A percentile compares a stretch with the other conserved stretches of the same genome.
phyloP scores from a whole-genome alignment of 768 basidiomycete species.

The Pleurotus djamor region DNA sequence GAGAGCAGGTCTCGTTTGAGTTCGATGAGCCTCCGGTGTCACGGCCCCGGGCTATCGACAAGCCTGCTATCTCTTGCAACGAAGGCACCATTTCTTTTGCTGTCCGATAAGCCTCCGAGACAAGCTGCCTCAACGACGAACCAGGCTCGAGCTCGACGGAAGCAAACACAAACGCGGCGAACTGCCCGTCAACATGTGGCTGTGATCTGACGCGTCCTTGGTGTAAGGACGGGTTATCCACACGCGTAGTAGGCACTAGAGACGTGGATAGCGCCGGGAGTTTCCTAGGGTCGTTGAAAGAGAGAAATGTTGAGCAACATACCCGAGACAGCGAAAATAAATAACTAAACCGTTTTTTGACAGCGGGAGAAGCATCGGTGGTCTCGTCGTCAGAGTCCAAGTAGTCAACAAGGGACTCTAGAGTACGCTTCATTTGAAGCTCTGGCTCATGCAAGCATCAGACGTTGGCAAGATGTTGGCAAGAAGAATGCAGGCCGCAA shows the following conservation, averaged over 20 bases:
- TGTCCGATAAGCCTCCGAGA: conserved; percentile 40
- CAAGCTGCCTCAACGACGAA: conserved; percentile 41
- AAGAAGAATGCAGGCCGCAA: too few species aligned
- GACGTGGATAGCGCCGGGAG: conserved; percentile 57
- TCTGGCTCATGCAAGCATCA: too few species aligned
- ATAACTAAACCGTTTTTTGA: background rate
- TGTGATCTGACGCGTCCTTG: conserved; percentile 77
- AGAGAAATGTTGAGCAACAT: background rate
- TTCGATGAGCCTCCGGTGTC: too few species aligned
- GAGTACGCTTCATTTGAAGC: background rate
- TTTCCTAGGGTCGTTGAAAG: conserved; percentile 40
- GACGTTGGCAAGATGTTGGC: too few species aligned
- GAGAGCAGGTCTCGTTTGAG: conserved; percentile 35
- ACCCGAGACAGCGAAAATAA: background rate
- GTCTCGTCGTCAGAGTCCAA: background rate
- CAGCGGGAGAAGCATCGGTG: background rate
- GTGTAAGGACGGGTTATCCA: conserved; percentile 76
- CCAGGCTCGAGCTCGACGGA: conserved; percentile 46
- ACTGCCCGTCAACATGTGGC: conserved; percentile 88
- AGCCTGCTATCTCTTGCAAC: conserved; percentile 36
- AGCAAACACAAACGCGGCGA: conserved; percentile 75
- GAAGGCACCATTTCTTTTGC: conserved; percentile 44
- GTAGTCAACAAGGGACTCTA: background rate
- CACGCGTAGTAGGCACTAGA: conserved; percentile 44
- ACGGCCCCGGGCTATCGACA: conserved; percentile 18